These are phyloP conservation scores for Neurospora sp. DNA, from an alignment of 495 filamentous ascomycete species.

Conservation along the genomic window DNA sequence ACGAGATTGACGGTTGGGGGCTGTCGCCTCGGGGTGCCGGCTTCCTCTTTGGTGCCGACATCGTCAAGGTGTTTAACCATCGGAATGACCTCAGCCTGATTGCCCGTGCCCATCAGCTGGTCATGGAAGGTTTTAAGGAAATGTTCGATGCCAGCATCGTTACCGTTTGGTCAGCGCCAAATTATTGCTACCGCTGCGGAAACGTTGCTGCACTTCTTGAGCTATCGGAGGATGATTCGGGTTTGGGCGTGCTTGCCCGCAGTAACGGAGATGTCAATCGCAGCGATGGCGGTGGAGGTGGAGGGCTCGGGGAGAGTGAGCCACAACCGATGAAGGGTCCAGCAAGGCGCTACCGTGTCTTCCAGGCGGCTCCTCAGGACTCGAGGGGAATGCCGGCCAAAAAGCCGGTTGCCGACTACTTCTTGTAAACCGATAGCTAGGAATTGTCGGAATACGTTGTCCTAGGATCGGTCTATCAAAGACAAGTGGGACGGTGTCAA, in stretches of 20 bases:
- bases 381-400: conserved; percentile 97
- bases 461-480: not conserved
- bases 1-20: conserved; percentile 98
- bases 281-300: conserved; percentile 28
- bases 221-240: conserved; percentile 73
- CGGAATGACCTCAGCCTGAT: conserved; percentile 84
- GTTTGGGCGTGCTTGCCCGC: conserved; percentile 62
- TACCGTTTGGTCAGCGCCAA: conserved; percentile 94
- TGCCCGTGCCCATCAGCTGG: conserved; percentile 89
- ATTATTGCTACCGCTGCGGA: conserved; percentile 97
- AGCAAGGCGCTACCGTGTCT: conserved; percentile 86
- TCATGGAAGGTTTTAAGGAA: conserved; percentile 99
- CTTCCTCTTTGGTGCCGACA: conserved; percentile 93
- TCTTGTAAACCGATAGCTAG: conserved; percentile 42
- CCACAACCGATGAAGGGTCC: conserved; percentile 48
- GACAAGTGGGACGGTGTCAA: not conserved
- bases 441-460: not conserved
- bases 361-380: conserved; percentile 95
- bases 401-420: conserved; percentile 97
- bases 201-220: conserved; percentile 95
- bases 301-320: conserved; percentile 8
- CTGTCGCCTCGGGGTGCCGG: conserved; percentile 88
- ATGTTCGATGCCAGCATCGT: conserved; percentile 96
- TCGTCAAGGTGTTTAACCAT: conserved; percentile 93
- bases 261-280: conserved; percentile 70